A percentile compares a stretch with the other conserved stretches of the same genome.
These are phyloP conservation scores for Neurospora sp. DNA, from an alignment of 2,329 filamentous ascomycete genomes.

Conservation along the genomic window DNA sequence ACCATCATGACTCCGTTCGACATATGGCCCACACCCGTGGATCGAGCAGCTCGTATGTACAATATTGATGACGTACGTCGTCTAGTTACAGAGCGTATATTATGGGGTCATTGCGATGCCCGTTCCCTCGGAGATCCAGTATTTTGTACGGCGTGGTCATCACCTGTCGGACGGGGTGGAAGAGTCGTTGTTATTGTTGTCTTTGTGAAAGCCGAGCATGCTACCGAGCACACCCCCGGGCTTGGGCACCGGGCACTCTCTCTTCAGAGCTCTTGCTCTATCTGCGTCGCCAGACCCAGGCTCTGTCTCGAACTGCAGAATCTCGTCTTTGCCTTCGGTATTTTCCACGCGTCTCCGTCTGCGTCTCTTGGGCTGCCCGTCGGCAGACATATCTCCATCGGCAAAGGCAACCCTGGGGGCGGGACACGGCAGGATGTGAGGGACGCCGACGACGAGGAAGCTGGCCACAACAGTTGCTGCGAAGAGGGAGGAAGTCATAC, in stretches of 20 bases:
- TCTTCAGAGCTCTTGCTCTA: conserved; percentile 35
- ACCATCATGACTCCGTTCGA: background rate
- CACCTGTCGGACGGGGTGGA: conserved; percentile 5
- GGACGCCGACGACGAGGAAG: conserved; percentile 85
- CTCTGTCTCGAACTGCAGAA: conserved; percentile 37
- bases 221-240: conserved; percentile 55
- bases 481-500: conserved; percentile 89
- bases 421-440: conserved; percentile 86
- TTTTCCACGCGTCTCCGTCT: conserved; percentile 29
- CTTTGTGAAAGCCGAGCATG: conserved; percentile 45
- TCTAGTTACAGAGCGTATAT: background rate
- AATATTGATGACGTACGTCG: background rate
- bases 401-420: conserved; percentile 66
- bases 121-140: background rate
- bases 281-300: conserved; percentile 32
- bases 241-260: conserved; percentile 90
- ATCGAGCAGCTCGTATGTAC: background rate
- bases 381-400: conserved; percentile 47
- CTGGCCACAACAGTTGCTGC: conserved; percentile 82
- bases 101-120: background rate
- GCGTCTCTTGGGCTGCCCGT: conserved; percentile 35
- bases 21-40: background rate
- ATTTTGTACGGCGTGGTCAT: background rate
- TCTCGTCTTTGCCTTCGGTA: conserved; percentile 32
- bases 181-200: conserved; percentile 3